Evolutionary conservation across 805 yeast genomes (phyloP).

Genomic region (Zygosaccharomyces rouxii): DNA sequence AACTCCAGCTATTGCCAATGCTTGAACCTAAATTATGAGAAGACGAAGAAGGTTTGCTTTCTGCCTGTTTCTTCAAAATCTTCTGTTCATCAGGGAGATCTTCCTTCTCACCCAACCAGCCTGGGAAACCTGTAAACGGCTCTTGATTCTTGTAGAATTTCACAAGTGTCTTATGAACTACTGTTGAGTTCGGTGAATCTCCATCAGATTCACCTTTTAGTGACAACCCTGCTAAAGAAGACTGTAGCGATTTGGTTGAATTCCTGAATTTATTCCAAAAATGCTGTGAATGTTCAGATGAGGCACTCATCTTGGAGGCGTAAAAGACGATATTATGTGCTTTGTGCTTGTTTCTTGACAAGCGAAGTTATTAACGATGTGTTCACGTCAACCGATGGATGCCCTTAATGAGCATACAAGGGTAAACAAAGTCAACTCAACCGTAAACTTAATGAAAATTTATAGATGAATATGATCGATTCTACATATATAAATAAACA

Average conservation of each 20-base stretch:
- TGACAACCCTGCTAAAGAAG: conserved; percentile 28
- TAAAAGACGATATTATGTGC: background rate
- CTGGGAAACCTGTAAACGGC: conserved; percentile 36
- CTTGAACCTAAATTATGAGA: conserved; percentile 8
- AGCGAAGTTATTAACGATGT: background rate
- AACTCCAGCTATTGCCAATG: conserved; percentile 9
- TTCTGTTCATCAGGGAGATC: conserved; percentile 34
- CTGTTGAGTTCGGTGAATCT: conserved; percentile 39
- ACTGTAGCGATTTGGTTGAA: conserved; percentile 31
- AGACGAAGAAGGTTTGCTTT: conserved; percentile 9
- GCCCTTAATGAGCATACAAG: background rate
- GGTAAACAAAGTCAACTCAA: background rate
- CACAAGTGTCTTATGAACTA: conserved; percentile 43
- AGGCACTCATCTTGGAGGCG: conserved; percentile 5
- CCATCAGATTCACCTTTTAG: conserved; percentile 41
- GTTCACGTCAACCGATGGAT: background rate
- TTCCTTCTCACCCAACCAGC: conserved; percentile 37
- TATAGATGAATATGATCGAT: background rate
- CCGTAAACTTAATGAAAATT: background rate
- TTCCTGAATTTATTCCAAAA: conserved; percentile 33
- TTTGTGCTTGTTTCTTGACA: background rate
- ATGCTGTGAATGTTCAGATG: conserved; percentile 19
- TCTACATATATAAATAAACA: background rate
- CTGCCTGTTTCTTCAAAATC: conserved; percentile 26
- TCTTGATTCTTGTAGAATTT: conserved; percentile 36